A percentile compares a stretch with the other conserved stretches of the same genome.
Evolutionary conservation across 2,329 filamentous ascomycete species (phyloP).

Genomic region (Cordyceps tenuipes): DNA sequence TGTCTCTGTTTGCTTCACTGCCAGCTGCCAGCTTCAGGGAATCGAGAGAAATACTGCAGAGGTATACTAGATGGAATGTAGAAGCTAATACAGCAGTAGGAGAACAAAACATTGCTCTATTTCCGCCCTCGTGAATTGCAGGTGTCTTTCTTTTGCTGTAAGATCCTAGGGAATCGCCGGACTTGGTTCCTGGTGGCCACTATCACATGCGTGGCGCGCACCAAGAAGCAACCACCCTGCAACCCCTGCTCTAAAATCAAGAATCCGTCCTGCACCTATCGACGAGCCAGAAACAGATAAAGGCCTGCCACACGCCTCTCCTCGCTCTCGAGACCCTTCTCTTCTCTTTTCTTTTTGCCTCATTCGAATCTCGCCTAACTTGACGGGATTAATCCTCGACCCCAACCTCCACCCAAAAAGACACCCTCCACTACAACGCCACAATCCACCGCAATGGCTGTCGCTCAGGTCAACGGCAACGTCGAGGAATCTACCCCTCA

Average conservation of each 20-base stretch:
- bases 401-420: not conserved
- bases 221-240: slow-evolving; percentile 6
- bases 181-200: slow-evolving; percentile 3
- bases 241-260: slow-evolving; percentile 8
- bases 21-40: not conserved
- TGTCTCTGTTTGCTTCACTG: not conserved
- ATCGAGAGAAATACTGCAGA: not conserved
- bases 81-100: too few relatives aligned
- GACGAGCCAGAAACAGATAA: slow-evolving; percentile 10
- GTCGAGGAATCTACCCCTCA: slow-evolving; percentile 9
- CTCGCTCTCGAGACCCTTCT: not conserved
- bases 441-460: slow-evolving; percentile 11
- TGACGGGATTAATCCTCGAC: not conserved
- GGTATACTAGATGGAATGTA: too few relatives aligned
- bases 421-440: not conserved
- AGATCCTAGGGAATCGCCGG: not conserved
- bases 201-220: slow-evolving; percentile 12
- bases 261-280: slow-evolving; percentile 5
- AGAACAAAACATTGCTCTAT: too few relatives aligned
- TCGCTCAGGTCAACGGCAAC: slow-evolving; percentile 13
- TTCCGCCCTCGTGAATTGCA: not conserved
- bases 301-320: slow-evolving; percentile 9
- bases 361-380: not conserved
- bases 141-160: not conserved
- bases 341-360: not conserved